Conservation (phyloP, 139 green algal species). For the Chlamydomonas urium region DNA sequence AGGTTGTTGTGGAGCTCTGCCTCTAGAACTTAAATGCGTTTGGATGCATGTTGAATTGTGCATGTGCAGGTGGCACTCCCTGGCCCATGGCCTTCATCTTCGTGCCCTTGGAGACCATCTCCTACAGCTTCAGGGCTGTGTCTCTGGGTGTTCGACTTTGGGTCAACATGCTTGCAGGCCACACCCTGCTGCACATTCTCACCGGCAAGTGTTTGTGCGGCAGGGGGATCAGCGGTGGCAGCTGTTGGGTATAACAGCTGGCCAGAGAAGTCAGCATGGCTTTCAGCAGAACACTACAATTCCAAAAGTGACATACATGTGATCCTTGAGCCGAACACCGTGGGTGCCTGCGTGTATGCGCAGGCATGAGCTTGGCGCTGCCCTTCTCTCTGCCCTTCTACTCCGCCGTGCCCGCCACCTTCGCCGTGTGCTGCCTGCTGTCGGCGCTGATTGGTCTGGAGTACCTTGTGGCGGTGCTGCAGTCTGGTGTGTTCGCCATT, state of each 20-base stretch:
- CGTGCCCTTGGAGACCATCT: slow-evolving; percentile 50
- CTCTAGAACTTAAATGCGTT: no score
- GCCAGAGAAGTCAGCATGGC: no score
- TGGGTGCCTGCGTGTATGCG: no score
- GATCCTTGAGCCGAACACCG: no score
- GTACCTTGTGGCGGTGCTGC: slow-evolving; percentile 50
- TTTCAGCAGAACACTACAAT: no score
- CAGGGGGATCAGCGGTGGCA: no score
- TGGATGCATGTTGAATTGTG: no score
- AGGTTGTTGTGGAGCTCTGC: no score
- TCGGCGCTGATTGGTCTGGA: slow-evolving; percentile 45
- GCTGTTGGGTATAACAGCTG: no score
- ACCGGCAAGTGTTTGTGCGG: slow-evolving; percentile 35
- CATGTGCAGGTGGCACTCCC: slow-evolving; percentile 37
- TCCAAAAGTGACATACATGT: no score
- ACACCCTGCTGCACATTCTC: slow-evolving; percentile 52
- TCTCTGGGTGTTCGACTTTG: slow-evolving; percentile 48
- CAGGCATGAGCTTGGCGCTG: slow-evolving; percentile 46
- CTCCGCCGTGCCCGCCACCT: slow-evolving; percentile 39
- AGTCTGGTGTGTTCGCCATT: slow-evolving; percentile 47
- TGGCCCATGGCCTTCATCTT: slow-evolving; percentile 56
- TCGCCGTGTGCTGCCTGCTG: slow-evolving; percentile 45
- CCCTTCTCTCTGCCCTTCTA: slow-evolving; percentile 49
- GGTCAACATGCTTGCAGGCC: slow-evolving; percentile 52
- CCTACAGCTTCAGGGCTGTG: slow-evolving; percentile 44